Evolutionary conservation across 345 rosid genomes (phyloP), one percentile per base, ranked within the genome.

Genomic region (Rhodomyrtus tomentosa): DNA sequence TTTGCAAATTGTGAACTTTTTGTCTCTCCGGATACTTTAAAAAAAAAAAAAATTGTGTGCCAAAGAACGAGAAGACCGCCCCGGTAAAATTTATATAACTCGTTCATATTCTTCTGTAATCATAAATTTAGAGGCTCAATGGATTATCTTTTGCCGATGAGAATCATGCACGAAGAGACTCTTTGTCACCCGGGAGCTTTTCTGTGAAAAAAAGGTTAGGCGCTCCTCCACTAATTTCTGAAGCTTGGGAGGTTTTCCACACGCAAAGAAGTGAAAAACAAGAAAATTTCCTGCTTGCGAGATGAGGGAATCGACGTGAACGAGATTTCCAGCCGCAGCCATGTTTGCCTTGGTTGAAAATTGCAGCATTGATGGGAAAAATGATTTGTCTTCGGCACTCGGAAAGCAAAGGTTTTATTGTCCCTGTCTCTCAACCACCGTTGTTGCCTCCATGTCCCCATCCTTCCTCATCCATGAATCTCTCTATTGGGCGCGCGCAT

Each of bases 321-420:
- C 0, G 20, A 36, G 25, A 68, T 68, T 68, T 32, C 24, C 3
- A 0, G 36, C 12, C 8, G 4, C 0, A 29, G 32, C 7, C 32
- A 20, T 7, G 3, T 53, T 53, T 20, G 22, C 9, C 56, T 54
- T 5, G n/a, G 25, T 22, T 7, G n/a, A 54, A 54, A 21, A 8
- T 54, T 22, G 56, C 56, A 32, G 24, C 12, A 8, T 36, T 1
- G 42, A 18, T 62, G 32, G 45, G 45, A 68, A 68, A 68, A 16
- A 4, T 32, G 21, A 62, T 32, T 18, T 15, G 16, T 68, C 76
- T 68, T 10, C 42, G 24, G 42, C 76, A 68, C 40, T 68, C 7
- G n/a, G n/a, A 16, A 68, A 36, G 76, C 3, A 36, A 32, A 45
- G 76, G n/a, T n/a, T 32, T 36, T 5, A 68, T 24, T 9, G 45